phyloP scores from a whole-genome alignment of 306 rosid species.

The apple (Malus domestica) region ASM211411v1 NC_041802.1:5897001-5897500 shows the following conservation, averaged over 20 bases:
- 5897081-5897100: too few species aligned
- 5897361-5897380: conserved; percentile 57
- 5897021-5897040: too few species aligned
- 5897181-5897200: neutral
- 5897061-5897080: too few species aligned
- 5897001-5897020: too few species aligned
- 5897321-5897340: conserved; percentile 61
- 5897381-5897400: conserved; percentile 25
- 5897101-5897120: too few species aligned
- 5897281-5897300: conserved; percentile 19
- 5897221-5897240: conserved; percentile 28
- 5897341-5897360: conserved; percentile 61
- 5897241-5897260: conserved; percentile 41
- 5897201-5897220: conserved; percentile 29
- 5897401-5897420: conserved; percentile 52
- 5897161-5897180: neutral
- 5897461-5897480: conserved; percentile 88
- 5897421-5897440: conserved; percentile 66
- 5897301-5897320: conserved; percentile 55
- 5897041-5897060: too few species aligned
- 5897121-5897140: too few species aligned
- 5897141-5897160: too few species aligned
- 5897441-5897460: conserved; percentile 66
- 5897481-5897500: conserved; percentile 89
- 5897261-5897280: conserved; percentile 51